Percentiles rank a stretch among this genome's conserved stretches.
Conservation (phyloP, 345 rosid genomes). For the Mangifera indica region DNA sequence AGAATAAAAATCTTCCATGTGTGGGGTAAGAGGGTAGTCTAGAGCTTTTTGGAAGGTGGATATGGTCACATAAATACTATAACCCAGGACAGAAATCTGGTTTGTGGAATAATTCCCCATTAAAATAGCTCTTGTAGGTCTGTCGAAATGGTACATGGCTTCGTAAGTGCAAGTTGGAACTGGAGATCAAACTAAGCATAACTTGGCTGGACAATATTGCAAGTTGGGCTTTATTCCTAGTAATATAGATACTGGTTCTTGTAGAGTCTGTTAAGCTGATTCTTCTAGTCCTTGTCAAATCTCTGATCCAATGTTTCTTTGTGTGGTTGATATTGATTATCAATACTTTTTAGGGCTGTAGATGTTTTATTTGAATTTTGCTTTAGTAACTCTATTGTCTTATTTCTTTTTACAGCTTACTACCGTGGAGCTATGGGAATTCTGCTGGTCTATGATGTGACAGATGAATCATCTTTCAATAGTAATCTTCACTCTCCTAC, state of each 20-base stretch:
- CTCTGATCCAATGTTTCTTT: neutral
- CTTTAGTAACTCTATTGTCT: slow-evolving; percentile 5
- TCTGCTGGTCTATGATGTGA: slow-evolving; percentile 87
- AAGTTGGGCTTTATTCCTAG: neutral
- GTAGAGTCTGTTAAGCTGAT: neutral
- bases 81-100: neutral
- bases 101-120: slow-evolving; percentile 3
- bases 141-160: neutral
- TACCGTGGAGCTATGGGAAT: slow-evolving; percentile 95
- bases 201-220: neutral
- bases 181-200: neutral
- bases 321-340: neutral
- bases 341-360: neutral
- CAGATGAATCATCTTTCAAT: slow-evolving; percentile 89
- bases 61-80: neutral
- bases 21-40: neutral
- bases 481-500: slow-evolving; percentile 42
- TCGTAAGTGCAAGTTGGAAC: neutral
- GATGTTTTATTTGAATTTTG: slow-evolving; percentile 4
- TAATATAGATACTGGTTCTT: neutral
- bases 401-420: slow-evolving; percentile 50
- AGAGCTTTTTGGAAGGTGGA: neutral
- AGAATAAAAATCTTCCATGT: neutral
- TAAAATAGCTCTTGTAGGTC: neutral
- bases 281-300: neutral